phyloP scores from a whole-genome alignment of 805 yeast species.

The Cyberlindnera meyerae region DNA sequence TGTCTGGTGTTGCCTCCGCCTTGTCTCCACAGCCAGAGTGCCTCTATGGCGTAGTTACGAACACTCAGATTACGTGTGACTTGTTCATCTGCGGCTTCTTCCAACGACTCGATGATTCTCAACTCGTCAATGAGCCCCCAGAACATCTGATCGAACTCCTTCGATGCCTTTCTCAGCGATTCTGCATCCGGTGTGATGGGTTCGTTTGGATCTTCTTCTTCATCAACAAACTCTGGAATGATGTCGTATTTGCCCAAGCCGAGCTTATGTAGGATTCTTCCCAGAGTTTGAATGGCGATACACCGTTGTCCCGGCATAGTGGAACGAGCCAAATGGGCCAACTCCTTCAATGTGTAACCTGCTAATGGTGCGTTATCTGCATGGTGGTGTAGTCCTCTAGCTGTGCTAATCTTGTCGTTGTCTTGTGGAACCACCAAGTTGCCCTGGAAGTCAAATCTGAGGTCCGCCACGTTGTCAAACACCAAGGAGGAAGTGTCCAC shows the following conservation, averaged over 20 bases:
- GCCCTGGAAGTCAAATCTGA: conserved; percentile 88
- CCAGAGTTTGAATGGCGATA: conserved; percentile 80
- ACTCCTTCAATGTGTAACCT: conserved; percentile 84
- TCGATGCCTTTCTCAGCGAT: conserved; percentile 26
- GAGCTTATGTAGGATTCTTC: conserved; percentile 78
- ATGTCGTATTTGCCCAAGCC: conserved; percentile 57
- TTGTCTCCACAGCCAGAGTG: conserved; percentile 81
- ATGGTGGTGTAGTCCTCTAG: conserved; percentile 85
- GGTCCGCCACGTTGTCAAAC: conserved; percentile 50
- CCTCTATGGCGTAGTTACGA: conserved; percentile 79
- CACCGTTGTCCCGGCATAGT: conserved; percentile 81
- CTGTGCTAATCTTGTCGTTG: conserved; percentile 42
- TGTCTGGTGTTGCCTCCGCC: conserved; percentile 37
- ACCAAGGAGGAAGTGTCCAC: conserved; percentile 27
- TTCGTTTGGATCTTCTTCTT: conserved; percentile 25
- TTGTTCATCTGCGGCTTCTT: conserved; percentile 63
- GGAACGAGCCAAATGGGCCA: conserved; percentile 75
- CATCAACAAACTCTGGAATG: conserved; percentile 39
- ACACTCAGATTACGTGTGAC: conserved; percentile 66
- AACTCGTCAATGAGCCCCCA: conserved; percentile 69
- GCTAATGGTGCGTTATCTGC: conserved; percentile 83
- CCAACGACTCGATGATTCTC: conserved; percentile 58
- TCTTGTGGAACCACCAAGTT: conserved; percentile 58
- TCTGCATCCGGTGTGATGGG: conserved; percentile 29
- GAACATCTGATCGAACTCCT: conserved; percentile 39